Conservation (phyloP, 2,329 filamentous ascomycete genomes). For the Ceratocystis smalleyi region DNA sequence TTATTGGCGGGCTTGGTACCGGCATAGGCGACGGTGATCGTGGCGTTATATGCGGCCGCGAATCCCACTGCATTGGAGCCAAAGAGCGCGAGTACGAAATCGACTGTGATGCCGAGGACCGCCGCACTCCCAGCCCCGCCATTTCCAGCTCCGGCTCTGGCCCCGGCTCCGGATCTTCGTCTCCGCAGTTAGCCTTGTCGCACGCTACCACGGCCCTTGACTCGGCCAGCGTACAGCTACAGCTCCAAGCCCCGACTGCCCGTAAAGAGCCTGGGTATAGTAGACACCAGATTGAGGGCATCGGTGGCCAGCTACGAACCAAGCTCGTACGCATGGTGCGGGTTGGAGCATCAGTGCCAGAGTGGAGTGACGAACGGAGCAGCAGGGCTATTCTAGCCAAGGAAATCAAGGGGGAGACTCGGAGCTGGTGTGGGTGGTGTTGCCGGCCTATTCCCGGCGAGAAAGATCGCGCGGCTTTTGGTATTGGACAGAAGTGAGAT, state of each 20-base stretch:
- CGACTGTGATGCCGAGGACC: slow-evolving; percentile 69
- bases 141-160: slow-evolving; percentile 14
- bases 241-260: slow-evolving; percentile 23
- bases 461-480: slow-evolving; percentile 26
- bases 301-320: slow-evolving; percentile 75
- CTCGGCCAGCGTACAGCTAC: slow-evolving; percentile 4
- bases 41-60: slow-evolving; percentile 77
- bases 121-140: slow-evolving; percentile 26
- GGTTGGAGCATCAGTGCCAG: slow-evolving; percentile 71
- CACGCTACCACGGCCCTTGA: slow-evolving; percentile 16
- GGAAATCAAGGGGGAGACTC: slow-evolving; percentile 51
- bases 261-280: slow-evolving; percentile 57
- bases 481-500: not conserved
- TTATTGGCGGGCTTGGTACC: slow-evolving; percentile 65
- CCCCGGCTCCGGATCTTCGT: slow-evolving; percentile 19
- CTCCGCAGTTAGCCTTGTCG: slow-evolving; percentile 9
- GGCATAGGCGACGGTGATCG: slow-evolving; percentile 80
- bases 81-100: slow-evolving; percentile 68
- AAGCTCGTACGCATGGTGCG: slow-evolving; percentile 71
- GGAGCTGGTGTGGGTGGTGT: slow-evolving; percentile 93
- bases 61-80: slow-evolving; percentile 57
- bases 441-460: slow-evolving; percentile 52
- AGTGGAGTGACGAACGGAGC: slow-evolving; percentile 64
- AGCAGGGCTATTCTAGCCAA: slow-evolving; percentile 49
- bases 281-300: slow-evolving; percentile 78